Conservation (phyloP, 2,329 filamentous ascomycete species). For the Fusarium staphyleae region DNA sequence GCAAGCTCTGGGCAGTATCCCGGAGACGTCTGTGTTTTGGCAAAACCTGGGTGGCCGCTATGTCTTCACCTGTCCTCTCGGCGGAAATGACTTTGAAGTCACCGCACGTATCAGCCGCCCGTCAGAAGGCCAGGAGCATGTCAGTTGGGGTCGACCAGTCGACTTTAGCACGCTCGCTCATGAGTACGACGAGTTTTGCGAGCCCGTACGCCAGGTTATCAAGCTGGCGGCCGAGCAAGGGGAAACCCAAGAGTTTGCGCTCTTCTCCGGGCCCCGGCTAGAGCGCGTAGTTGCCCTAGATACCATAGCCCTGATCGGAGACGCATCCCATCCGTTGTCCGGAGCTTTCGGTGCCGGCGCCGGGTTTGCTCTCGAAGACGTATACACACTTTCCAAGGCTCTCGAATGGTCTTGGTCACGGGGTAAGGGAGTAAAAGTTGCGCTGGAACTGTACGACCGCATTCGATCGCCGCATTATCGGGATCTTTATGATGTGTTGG, state of each 20-base stretch:
- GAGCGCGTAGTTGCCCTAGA: slow-evolving; percentile 33
- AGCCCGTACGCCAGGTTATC: slow-evolving; percentile 42
- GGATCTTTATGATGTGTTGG: slow-evolving; percentile 37
- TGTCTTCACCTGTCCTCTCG: slow-evolving; percentile 46
- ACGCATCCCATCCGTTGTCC: slow-evolving; percentile 62
- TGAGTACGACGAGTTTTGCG: slow-evolving; percentile 43
- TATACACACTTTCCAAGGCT: slow-evolving; percentile 34
- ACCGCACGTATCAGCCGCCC: slow-evolving; percentile 34
- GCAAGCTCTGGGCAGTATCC: slow-evolving; percentile 42
- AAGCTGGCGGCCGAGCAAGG: slow-evolving; percentile 39
- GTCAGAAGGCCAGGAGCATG: slow-evolving; percentile 35
- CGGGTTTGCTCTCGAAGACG: slow-evolving; percentile 49
- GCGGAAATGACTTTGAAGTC: slow-evolving; percentile 46
- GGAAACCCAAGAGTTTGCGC: slow-evolving; percentile 41
- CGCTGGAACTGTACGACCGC: slow-evolving; percentile 38
- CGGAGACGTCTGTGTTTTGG: slow-evolving; percentile 43
- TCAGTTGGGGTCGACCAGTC: slow-evolving; percentile 43
- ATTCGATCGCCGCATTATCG: slow-evolving; percentile 43
- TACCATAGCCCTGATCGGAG: slow-evolving; percentile 57
- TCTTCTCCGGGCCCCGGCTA: slow-evolving; percentile 44
- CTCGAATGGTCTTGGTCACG: slow-evolving; percentile 37
- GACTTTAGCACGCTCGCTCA: slow-evolving; percentile 28
- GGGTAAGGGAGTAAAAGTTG: slow-evolving; percentile 24
- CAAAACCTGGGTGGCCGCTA: slow-evolving; percentile 42
- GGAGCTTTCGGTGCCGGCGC: slow-evolving; percentile 52